phyloP scores from a whole-genome alignment of 306 rosid genomes.

The Cyclanthera cordifolia region DNA sequence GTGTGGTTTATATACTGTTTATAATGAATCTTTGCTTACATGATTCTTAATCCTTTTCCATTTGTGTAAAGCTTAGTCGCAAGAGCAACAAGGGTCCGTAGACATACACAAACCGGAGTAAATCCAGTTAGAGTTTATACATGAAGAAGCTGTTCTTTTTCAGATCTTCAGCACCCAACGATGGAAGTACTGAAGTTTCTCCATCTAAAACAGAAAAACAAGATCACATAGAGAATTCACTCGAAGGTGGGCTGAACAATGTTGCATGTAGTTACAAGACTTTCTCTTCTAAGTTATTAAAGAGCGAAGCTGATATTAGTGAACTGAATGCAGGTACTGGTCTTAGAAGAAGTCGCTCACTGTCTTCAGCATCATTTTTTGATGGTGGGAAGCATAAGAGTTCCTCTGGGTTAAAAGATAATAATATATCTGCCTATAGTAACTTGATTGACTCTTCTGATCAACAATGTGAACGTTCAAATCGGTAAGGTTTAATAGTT shows the following conservation, averaged over 20 bases:
- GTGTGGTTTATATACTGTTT: background rate
- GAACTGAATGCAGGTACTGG: constrained; percentile 35
- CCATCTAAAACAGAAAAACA: constrained; percentile 43
- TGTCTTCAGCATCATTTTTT: constrained; percentile 58
- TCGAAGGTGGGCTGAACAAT: constrained; percentile 15
- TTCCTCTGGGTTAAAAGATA: constrained; percentile 34
- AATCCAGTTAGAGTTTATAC: constrained; percentile 18
- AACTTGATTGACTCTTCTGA: constrained; percentile 31
- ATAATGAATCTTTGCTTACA: background rate
- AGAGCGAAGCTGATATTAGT: no score
- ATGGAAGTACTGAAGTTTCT: constrained; percentile 39
- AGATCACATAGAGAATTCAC: constrained; percentile 31
- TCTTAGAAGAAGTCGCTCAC: constrained; percentile 77
- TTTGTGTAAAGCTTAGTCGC: constrained; percentile 14
- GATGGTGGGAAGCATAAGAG: constrained; percentile 29
- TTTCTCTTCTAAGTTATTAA: no score
- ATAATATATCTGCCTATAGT: constrained; percentile 56
- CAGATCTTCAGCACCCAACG: constrained; percentile 54
- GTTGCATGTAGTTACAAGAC: no score
- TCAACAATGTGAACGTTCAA: constrained; percentile 39
- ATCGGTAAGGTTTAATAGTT: constrained; percentile 39
- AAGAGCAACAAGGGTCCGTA: constrained; percentile 7
- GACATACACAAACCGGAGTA: constrained; percentile 26
- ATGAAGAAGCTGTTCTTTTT: constrained; percentile 89
- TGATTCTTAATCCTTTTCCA: background rate